These are phyloP conservation scores for Hypoxylon sp. DNA, from an alignment of 2,329 filamentous ascomycete genomes.

Conservation along the genomic window DNA sequence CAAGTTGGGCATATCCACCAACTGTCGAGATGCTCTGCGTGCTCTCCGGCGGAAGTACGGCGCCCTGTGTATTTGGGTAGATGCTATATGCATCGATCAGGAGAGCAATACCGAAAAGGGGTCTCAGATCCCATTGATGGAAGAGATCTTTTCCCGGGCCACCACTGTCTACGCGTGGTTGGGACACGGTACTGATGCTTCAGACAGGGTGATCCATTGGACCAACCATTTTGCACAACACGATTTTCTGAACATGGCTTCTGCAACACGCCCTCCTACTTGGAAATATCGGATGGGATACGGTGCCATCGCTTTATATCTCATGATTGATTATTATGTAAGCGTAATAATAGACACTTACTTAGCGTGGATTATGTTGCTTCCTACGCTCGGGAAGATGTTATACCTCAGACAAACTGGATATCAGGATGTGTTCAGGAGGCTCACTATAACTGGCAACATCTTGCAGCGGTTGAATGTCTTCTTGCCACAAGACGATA, in stretches of 20 bases:
- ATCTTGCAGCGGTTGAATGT: neutral
- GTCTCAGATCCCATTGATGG: constrained; percentile 6
- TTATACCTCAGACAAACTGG: neutral
- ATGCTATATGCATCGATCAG: constrained; percentile 13
- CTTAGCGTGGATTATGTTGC: neutral
- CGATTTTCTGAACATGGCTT: neutral
- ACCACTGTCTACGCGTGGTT: constrained; percentile 1
- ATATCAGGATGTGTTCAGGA: neutral
- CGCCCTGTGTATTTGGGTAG: constrained; percentile 5
- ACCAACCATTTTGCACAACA: neutral
- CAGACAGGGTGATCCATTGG: neutral
- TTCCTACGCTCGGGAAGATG: neutral
- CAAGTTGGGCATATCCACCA: constrained; percentile 6
- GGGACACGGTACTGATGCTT: constrained; percentile 1
- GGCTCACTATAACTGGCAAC: neutral
- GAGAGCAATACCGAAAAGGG: constrained; percentile 1
- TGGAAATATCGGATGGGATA: neutral
- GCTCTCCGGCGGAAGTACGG: neutral
- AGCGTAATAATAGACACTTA: neutral
- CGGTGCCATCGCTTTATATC: neutral
- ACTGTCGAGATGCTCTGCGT: constrained; percentile 4
- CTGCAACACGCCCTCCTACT: neutral
- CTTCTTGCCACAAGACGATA: neutral
- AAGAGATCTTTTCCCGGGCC: constrained; percentile 12
- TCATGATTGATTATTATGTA: neutral